Base-by-base conservation (phyloP, 2,329 filamentous ascomycete genomes). In the Xylariaceae sp. region DNA sequence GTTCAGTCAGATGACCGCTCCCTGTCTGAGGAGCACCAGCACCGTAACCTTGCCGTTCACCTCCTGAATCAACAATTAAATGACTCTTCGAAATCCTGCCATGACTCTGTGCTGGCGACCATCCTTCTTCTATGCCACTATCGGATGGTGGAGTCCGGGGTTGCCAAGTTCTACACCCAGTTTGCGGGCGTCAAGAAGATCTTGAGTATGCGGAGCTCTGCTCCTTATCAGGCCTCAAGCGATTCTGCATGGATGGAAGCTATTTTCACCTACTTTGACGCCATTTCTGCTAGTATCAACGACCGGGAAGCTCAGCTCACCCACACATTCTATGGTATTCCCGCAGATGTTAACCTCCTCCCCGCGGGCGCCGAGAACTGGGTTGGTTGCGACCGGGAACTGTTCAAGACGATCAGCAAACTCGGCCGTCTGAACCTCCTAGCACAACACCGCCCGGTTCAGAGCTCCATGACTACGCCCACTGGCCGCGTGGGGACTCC, bases 131-230 rank as follows among this genome's bases (percentile, higher is more conserved):
- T 96, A 3, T 95, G 89, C 60, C 82, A 96, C 46, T 95, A 95
- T 62, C 87, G 94, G 52, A 89, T 95, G 67, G 93, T 89, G 48
- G 90, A 96, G 64, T 93, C 87, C 1, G 91, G 91, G 3, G 84
- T 96, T 52, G 89, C 88, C 16, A 91, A 91, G 56, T 96, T 96
- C 66, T 87, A 89, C 52, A 93, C 87, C 0, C 91, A 96, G 60
- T 89, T 96, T 56, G 89, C 89, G 1, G 90, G 91, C 0, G 89
- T 96, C 30, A 90, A 89, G 66, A 94, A 94, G 69, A 81, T 97
- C 24, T 76, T 96, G 9, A 79, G 83, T 3, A 79, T 95, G 67
- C 78, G 89, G 44, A 78, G 85, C 50, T 61, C 67, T 3, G 69
- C 69, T 17, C 65, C 68, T 1, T 67, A 64, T 41, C 79, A 60